These are phyloP conservation scores for Cladobotryum protrusum DNA, from an alignment of 2,329 filamentous ascomycete genomes.

Conservation along the genomic window DNA sequence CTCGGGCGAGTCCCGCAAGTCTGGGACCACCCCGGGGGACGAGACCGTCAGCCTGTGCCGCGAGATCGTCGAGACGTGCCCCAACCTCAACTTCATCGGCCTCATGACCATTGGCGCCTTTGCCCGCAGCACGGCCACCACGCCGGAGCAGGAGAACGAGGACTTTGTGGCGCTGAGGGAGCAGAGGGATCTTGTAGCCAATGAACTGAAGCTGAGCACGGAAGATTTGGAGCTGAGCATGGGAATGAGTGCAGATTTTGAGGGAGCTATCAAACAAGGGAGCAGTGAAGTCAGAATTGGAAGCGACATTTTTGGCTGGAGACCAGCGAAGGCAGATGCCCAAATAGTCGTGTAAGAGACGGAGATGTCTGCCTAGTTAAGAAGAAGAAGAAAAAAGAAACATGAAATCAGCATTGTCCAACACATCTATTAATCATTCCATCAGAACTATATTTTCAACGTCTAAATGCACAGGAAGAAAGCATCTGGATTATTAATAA, in stretches of 20 bases:
- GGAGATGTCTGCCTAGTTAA: not conserved
- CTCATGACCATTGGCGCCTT: constrained; percentile 98
- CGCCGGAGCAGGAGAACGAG: constrained; percentile 76
- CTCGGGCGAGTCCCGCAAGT: constrained; percentile 79
- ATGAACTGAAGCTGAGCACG: constrained; percentile 40
- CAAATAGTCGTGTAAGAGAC: constrained; percentile 50
- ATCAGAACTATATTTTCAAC: too few species aligned
- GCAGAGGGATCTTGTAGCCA: constrained; percentile 63
- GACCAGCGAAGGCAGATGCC: constrained; percentile 73
- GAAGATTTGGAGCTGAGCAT: constrained; percentile 80
- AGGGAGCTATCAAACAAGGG: constrained; percentile 75
- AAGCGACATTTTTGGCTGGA: constrained; percentile 85
- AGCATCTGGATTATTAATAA: too few species aligned
- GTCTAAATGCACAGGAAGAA: not conserved
- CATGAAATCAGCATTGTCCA: too few species aligned
- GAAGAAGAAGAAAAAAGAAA: not conserved
- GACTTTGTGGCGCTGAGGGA: constrained; percentile 69
- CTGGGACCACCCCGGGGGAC: constrained; percentile 65
- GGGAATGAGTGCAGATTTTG: constrained; percentile 98
- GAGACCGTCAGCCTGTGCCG: constrained; percentile 60
- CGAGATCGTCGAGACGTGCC: constrained; percentile 64
- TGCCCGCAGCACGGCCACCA: constrained; percentile 69
- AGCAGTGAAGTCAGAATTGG: constrained; percentile 88
- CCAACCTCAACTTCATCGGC: constrained; percentile 67
- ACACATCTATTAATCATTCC: too few species aligned